These are phyloP conservation scores for Vickermania ingenoplastis DNA, from an alignment of 208 protist species.

Conservation along the genomic window DNA sequence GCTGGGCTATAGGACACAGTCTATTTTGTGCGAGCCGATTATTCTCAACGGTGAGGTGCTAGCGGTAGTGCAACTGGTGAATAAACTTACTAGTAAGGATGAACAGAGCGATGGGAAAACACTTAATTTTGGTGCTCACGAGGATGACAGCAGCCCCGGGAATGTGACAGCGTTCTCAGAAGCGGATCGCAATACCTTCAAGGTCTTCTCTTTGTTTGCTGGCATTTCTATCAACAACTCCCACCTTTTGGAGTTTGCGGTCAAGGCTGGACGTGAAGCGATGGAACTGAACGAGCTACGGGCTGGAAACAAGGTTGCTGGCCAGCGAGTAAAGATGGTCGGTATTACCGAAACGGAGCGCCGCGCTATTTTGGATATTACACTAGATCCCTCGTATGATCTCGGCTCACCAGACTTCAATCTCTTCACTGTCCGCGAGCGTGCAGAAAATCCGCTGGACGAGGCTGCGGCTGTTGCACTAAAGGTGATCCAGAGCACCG, in stretches of 20 bases:
- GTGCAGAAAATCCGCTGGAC: constrained; percentile 26
- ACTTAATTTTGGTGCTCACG: not conserved
- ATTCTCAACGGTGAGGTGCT: constrained; percentile 70
- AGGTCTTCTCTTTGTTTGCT: constrained; percentile 71
- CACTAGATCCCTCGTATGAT: constrained; percentile 29
- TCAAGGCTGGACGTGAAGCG: constrained; percentile 53
- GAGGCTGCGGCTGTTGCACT: constrained; percentile 38
- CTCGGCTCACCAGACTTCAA: constrained; percentile 53
- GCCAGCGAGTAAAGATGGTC: constrained; percentile 1
- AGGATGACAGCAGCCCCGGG: not conserved
- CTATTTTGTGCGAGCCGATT: constrained; percentile 76
- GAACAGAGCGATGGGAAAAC: constrained; percentile 1
- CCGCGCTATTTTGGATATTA: constrained; percentile 18
- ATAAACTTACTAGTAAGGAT: constrained; percentile 52
- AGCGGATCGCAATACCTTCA: constrained; percentile 54
- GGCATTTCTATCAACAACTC: constrained; percentile 84
- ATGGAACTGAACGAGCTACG: constrained; percentile 47
- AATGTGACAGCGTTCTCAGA: constrained; percentile 30
- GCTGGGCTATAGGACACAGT: constrained; percentile 69
- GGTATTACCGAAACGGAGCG: constrained; percentile 37
- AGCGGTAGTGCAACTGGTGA: constrained; percentile 81
- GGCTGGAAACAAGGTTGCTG: constrained; percentile 2
- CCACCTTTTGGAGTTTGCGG: constrained; percentile 68
- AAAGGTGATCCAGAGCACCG: constrained; percentile 39
- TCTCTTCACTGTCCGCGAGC: constrained; percentile 53